Evolutionary conservation across 495 filamentous ascomycete species (phyloP), one percentile per base, ranked within the genome.

Genomic region (Pyronema domesticum): DNA sequence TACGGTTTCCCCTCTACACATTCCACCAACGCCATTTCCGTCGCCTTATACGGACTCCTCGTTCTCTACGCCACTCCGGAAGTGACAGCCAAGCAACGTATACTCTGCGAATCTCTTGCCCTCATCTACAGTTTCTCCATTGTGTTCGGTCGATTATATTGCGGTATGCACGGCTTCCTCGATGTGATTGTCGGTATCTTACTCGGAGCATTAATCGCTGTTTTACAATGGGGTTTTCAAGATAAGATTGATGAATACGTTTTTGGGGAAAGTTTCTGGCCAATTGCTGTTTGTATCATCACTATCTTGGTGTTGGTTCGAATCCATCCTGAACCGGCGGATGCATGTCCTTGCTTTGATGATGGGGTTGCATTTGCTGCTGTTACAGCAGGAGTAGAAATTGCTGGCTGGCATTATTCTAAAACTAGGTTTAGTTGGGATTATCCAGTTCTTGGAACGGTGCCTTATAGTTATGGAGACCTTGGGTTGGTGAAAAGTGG

Each of bases 1-100:
- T 98, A 98, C 62, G 91, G 91, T 18, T 96, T 95, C 60, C 91
- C 91, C 3, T 95, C 88, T 10, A 95, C 91, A 0, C 91, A 98
- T 68, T 94, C 88, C 1, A 89, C 91, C 18, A 98, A 98, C 67
- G 91, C 91, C 6, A 84, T 95, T 44, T 96, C 91, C 0, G 89
- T 95, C 10, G 83, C 86, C 34, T 75, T 94, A 8, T 98, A 95
- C 66, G 80, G 75, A 10, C 69, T 95, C 37, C 73, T 82, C 15
- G 68, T 78, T 14, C 72, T 95, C 7, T 74, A 76, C 57, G 67
- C 69, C 33, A 69, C 65, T 0, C 73, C 80, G 0, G 72, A 77
- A 5, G 65, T 72, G 15, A 71, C 68, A 6, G 43, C 47, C 9
- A 56, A 35, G n/a, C 33, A 53, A 5, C 30, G 50, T 6, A 71